Percentiles rank a stretch among this genome's conserved stretches.
Conservation (phyloP, 768 basidiomycete genomes). For the Clitopilus hobsonii region DNA sequence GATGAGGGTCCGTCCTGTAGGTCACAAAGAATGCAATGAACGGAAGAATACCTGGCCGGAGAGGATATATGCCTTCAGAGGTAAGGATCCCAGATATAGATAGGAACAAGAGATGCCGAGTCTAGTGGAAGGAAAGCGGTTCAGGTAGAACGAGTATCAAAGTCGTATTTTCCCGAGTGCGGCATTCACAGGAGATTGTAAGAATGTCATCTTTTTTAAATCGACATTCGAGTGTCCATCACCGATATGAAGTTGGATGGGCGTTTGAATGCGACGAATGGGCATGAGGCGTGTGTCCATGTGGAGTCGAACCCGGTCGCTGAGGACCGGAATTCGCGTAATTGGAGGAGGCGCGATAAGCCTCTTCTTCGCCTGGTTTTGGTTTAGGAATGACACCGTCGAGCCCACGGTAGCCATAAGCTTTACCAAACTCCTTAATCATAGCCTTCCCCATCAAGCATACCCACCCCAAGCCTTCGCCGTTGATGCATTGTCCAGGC, state of each 20-base stretch:
- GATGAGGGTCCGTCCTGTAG: background rate
- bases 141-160: background rate
- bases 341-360: constrained; percentile 6
- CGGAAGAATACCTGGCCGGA: constrained; percentile 1
- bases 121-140: background rate
- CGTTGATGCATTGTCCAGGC: constrained; percentile 70
- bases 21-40: background rate
- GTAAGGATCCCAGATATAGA: constrained; percentile 7
- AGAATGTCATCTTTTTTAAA: background rate
- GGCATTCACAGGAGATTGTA: background rate
- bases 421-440: constrained; percentile 77
- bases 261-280: constrained; percentile 4
- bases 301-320: constrained; percentile 13
- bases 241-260: background rate
- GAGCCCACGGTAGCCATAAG: constrained; percentile 68
- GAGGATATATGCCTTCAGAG: constrained; percentile 1
- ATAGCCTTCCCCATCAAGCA: constrained; percentile 84
- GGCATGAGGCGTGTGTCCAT: constrained; percentile 10
- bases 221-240: background rate
- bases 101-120: constrained; percentile 3
- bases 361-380: constrained; percentile 27
- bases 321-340: constrained; percentile 8
- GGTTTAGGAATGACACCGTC: constrained; percentile 73
- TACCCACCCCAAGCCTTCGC: constrained; percentile 83
- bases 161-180: background rate